phyloP scores from a whole-genome alignment of 352 stramenopile species.

The Phytophthora melonis region DNA sequence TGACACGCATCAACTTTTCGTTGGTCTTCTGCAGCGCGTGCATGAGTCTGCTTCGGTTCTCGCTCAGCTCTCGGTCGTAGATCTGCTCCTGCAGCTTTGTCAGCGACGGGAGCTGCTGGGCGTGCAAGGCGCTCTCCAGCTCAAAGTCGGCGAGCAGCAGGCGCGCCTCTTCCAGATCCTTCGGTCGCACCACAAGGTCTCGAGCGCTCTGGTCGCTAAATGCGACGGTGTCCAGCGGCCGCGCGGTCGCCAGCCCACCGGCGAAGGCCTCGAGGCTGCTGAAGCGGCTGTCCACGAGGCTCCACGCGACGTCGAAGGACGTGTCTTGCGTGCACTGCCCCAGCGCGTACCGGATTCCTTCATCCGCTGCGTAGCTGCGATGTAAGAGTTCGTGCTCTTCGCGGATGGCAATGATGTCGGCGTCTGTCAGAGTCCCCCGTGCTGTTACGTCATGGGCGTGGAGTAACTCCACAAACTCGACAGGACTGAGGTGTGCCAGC shows the following conservation, averaged over 20 bases:
- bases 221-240: constrained; percentile 12
- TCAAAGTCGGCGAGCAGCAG: constrained; percentile 36
- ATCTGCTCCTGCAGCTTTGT: constrained; percentile 29
- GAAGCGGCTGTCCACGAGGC: constrained; percentile 43
- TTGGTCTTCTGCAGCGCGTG: constrained; percentile 1
- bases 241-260: constrained; percentile 55
- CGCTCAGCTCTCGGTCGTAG: constrained; percentile 16
- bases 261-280: constrained; percentile 55
- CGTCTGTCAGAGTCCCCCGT: constrained; percentile 8
- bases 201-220: constrained; percentile 3
- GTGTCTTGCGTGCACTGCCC: constrained; percentile 30
- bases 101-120: constrained; percentile 47
- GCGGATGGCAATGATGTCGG: constrained; percentile 16
- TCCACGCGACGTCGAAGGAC: constrained; percentile 52
- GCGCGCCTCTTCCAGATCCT: constrained; percentile 29
- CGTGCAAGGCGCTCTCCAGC: constrained; percentile 47
- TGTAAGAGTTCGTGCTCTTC: constrained; percentile 27
- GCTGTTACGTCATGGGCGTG: constrained; percentile 25
- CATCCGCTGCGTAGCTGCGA: constrained; percentile 31
- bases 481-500: constrained; percentile 41
- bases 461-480: constrained; percentile 53
- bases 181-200: constrained; percentile 28
- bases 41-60: constrained; percentile 8
- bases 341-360: constrained; percentile 28
- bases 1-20: constrained; percentile 21